Evolutionary conservation across 176 grass and related monocot species (phyloP).

Genomic region (Cocos nucifera): DNA sequence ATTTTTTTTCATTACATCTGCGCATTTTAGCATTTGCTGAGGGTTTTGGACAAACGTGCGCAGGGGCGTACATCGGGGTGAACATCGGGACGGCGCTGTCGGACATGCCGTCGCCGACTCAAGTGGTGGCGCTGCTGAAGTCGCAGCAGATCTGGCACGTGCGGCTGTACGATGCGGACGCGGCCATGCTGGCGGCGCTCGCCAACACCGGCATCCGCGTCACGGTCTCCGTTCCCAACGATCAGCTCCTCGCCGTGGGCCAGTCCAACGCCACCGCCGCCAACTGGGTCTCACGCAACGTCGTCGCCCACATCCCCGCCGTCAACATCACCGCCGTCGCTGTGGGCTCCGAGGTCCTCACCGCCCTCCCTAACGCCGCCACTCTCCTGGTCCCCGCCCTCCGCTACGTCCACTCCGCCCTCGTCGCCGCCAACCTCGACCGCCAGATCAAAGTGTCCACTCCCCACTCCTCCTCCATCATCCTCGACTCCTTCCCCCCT

Average conservation of each 20-base stretch:
- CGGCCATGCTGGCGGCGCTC: constrained; percentile 65
- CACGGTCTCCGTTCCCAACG: constrained; percentile 81
- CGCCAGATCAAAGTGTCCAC: constrained; percentile 73
- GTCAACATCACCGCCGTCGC: constrained; percentile 90
- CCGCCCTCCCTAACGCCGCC: constrained; percentile 57
- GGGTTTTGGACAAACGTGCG: neutral
- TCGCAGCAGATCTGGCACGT: constrained; percentile 79
- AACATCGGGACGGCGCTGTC: constrained; percentile 84
- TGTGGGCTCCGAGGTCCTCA: constrained; percentile 81
- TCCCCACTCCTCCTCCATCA: constrained; percentile 90
- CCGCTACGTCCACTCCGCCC: constrained; percentile 83
- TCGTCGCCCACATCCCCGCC: constrained; percentile 58
- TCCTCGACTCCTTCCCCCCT: constrained; percentile 93
- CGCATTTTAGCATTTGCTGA: neutral
- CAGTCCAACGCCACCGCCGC: constrained; percentile 88
- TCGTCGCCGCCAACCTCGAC: constrained; percentile 84
- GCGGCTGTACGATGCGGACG: constrained; percentile 71
- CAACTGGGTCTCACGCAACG: constrained; percentile 70
- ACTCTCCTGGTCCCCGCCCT: constrained; percentile 68
- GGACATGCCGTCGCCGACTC: constrained; percentile 59
- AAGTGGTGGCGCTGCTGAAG: constrained; percentile 69
- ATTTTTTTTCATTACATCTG: neutral
- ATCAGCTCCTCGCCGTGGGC: constrained; percentile 86
- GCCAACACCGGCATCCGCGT: constrained; percentile 80
- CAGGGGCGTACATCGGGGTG: constrained; percentile 82